Conservation (phyloP, 768 basidiomycete species). For the Collybia mongolica region DNA sequence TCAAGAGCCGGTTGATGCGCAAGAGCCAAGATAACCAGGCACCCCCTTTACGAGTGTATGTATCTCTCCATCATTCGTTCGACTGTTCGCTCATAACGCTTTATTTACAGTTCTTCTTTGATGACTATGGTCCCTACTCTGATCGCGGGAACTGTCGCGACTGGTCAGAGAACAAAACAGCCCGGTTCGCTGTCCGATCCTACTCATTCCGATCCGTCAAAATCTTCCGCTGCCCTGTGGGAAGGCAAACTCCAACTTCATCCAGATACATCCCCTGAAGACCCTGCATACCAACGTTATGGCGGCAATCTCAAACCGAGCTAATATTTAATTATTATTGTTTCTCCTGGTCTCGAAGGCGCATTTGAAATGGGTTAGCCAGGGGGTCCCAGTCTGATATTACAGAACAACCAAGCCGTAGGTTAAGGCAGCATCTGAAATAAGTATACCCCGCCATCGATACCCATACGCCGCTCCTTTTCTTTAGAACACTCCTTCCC, state of each 20-base stretch:
- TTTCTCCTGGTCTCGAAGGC: too few species aligned
- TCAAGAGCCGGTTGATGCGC: slow-evolving; percentile 71
- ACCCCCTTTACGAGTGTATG: slow-evolving; percentile 46
- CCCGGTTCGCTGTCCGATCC: slow-evolving; percentile 69
- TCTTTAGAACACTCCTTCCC: too few species aligned
- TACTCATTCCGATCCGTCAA: slow-evolving; percentile 72
- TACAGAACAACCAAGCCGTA: too few species aligned
- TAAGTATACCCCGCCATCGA: too few species aligned
- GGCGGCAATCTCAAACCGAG: slow-evolving; percentile 10
- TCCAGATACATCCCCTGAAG: slow-evolving; percentile 75
- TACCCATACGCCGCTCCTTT: too few species aligned
- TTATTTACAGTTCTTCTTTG: slow-evolving; percentile 25
- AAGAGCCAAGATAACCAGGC: slow-evolving; percentile 46
- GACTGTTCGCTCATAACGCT: slow-evolving; percentile 5
- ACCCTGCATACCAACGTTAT: slow-evolving; percentile 42
- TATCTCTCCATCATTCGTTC: slow-evolving; percentile 2
- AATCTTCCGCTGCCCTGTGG: slow-evolving; percentile 80
- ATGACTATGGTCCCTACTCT: slow-evolving; percentile 55
- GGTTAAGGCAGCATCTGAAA: too few species aligned
- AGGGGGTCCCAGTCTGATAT: too few species aligned
- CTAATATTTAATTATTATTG: neutral
- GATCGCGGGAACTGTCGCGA: slow-evolving; percentile 45
- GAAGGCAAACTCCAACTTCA: slow-evolving; percentile 86
- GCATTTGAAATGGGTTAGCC: too few species aligned
- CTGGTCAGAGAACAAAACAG: slow-evolving; percentile 70